Evolutionary conservation across 805 yeast species (phyloP).

Genomic region (Hermanozyma aechmeae): DNA sequence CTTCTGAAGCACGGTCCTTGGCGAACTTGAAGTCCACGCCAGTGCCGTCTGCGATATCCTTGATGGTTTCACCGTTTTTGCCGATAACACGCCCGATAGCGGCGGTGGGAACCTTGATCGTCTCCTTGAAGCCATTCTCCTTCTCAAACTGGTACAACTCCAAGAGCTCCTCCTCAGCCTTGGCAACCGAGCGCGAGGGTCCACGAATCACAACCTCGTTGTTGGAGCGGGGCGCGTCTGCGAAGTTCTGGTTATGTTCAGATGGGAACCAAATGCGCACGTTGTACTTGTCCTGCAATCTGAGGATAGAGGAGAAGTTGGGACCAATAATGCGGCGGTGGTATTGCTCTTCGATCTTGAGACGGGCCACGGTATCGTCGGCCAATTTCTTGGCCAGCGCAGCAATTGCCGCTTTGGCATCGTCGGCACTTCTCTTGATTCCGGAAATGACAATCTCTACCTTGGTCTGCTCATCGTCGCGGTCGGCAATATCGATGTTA

Average conservation of each 20-base stretch:
- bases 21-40: slow-evolving; percentile 47
- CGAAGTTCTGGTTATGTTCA: slow-evolving; percentile 14
- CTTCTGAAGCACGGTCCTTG: slow-evolving; percentile 34
- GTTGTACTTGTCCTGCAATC: slow-evolving; percentile 80
- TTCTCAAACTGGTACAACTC: slow-evolving; percentile 80
- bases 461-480: slow-evolving; percentile 17
- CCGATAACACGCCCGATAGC: slow-evolving; percentile 87
- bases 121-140: slow-evolving; percentile 67
- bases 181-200: slow-evolving; percentile 80
- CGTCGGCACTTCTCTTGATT: slow-evolving; percentile 66
- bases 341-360: slow-evolving; percentile 66
- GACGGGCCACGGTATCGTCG: slow-evolving; percentile 60
- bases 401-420: slow-evolving; percentile 51
- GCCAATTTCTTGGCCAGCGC: slow-evolving; percentile 66
- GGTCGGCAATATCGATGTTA: slow-evolving; percentile 61
- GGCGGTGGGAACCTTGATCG: slow-evolving; percentile 57
- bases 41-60: slow-evolving; percentile 63
- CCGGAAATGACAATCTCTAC: slow-evolving; percentile 59
- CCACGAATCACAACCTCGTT: slow-evolving; percentile 72
- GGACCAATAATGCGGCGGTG: slow-evolving; percentile 82
- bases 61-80: slow-evolving; percentile 75
- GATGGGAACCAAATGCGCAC: slow-evolving; percentile 73
- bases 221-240: slow-evolving; percentile 35
- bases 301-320: slow-evolving; percentile 69
- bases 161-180: slow-evolving; percentile 74